These are phyloP conservation scores for Pythium pyrilobum DNA, from an alignment of 352 stramenopile species.

Conservation along the genomic window DNA sequence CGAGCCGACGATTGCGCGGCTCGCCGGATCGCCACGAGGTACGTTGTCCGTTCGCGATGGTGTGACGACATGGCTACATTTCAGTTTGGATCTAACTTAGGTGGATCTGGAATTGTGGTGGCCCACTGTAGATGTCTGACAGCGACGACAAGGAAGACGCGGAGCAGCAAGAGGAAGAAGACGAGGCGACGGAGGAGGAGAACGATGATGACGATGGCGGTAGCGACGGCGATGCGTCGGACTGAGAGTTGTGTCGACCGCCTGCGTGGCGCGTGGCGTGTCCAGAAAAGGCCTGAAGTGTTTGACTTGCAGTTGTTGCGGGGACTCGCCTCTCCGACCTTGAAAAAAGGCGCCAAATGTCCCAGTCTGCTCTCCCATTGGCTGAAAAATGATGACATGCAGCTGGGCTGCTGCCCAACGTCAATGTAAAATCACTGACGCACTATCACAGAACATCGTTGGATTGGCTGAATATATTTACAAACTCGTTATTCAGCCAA, in stretches of 20 bases:
- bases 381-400: too few relatives aligned
- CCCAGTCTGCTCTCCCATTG: too few relatives aligned
- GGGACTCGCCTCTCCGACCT: too few relatives aligned
- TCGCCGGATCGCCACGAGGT: conserved; percentile 4
- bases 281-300: too few relatives aligned
- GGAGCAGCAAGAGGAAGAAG: conserved; percentile 9
- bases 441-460: too few relatives aligned
- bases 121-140: too few relatives aligned
- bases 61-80: conserved; percentile 17
- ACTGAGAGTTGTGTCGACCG: too few relatives aligned
- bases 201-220: conserved; percentile 22
- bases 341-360: too few relatives aligned
- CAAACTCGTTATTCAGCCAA: too few relatives aligned
- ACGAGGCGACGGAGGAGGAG: conserved; percentile 6
- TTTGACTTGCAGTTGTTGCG: too few relatives aligned
- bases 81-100: not conserved
- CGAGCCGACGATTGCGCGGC: conserved; percentile 6
- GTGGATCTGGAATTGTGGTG: not conserved
- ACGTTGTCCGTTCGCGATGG: not conserved
- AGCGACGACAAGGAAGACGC: conserved; percentile 8
- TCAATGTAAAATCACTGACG: not conserved
- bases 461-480: conserved; percentile 6
- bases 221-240: not conserved
- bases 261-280: too few relatives aligned
- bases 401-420: not conserved